phyloP scores from a whole-genome alignment of 768 basidiomycete species.

The Pisolithus sp. region DNA sequence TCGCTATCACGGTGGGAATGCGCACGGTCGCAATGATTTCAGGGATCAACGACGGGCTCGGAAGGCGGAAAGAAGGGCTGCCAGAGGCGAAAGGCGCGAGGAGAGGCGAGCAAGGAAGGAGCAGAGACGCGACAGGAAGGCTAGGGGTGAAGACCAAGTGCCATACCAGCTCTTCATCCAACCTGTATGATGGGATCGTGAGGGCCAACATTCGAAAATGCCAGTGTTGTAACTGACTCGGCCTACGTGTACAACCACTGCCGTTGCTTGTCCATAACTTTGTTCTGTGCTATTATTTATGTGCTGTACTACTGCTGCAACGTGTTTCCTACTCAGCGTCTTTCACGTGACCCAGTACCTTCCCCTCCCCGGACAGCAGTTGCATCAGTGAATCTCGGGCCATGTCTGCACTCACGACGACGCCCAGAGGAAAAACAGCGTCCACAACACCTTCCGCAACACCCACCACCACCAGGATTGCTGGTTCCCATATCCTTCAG shows the following conservation, averaged over 20 bases:
- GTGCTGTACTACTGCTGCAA: too few relatives aligned
- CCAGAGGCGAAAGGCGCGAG: constrained; percentile 10
- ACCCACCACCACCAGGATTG: constrained; percentile 49
- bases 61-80: constrained; percentile 4
- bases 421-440: constrained; percentile 22
- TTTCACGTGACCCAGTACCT: background rate
- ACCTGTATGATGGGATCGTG: background rate
- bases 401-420: constrained; percentile 32
- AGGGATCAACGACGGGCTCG: constrained; percentile 6
- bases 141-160: constrained; percentile 8
- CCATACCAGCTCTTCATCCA: constrained; percentile 20
- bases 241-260: too few relatives aligned
- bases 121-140: constrained; percentile 14
- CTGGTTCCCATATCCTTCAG: constrained; percentile 45
- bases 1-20: background rate
- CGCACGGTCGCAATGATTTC: background rate
- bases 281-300: background rate
- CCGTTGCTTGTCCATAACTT: too few relatives aligned
- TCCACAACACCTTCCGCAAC: constrained; percentile 36
- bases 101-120: constrained; percentile 6
- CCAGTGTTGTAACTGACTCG: too few relatives aligned
- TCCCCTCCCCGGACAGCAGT: too few relatives aligned
- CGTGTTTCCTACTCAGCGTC: too few relatives aligned
- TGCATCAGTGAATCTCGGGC: background rate
- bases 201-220: too few relatives aligned